Evolutionary conservation across 2,329 filamentous ascomycete species (phyloP), one percentile per base, ranked within the genome.

Genomic region (Blastomyces percursus): DNA sequence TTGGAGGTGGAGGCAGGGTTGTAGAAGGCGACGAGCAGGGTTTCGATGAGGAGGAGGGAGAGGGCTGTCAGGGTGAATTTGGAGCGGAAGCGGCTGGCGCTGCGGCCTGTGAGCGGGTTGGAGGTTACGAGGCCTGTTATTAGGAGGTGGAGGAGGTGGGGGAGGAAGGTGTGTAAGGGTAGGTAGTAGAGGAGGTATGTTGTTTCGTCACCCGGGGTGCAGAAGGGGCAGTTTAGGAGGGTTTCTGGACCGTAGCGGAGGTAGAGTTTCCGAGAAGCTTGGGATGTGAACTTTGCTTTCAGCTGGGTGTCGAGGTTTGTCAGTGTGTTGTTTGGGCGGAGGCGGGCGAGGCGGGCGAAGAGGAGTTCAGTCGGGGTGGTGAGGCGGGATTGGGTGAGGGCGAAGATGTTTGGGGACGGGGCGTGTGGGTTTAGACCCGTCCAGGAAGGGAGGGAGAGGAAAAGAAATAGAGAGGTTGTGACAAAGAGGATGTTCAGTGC

Each of bases 341-440:
- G 62, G 5, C 73, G 70, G 0, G 79, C 75, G 11, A 97, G 81
- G 19, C 93, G 89, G 64, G 83, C 85, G 75, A 96, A 94, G 64
- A 97, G 82, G 42, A 95, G 86, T 71, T 93, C 89, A 51, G 84
- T 87, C n/a, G 91, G 86, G 51, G 89, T 93, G 70, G 91, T 89
- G 21, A 97, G 84, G 42, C 92, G 89, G 59, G 90, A 94, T 62
- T 86, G 81, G 0, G 93, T 96, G 21, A 80, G 75, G 38, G 75
- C 71, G 80, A 97, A 96, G 74, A 97, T 79, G 76, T 96, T 96
- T 38, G 69, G 65, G 32, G 68, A 61, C 50, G 73, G 71, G 30
- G 76, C 70, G 66, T 73, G 69, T 4, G 89, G 88, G 6, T 84
- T 79, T 70, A 91, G 86, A 11, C 32, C 52, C 40, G 52, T 38